phyloP scores from a whole-genome alignment of 805 yeast species.

The Suhomyces prunicola region DNA sequence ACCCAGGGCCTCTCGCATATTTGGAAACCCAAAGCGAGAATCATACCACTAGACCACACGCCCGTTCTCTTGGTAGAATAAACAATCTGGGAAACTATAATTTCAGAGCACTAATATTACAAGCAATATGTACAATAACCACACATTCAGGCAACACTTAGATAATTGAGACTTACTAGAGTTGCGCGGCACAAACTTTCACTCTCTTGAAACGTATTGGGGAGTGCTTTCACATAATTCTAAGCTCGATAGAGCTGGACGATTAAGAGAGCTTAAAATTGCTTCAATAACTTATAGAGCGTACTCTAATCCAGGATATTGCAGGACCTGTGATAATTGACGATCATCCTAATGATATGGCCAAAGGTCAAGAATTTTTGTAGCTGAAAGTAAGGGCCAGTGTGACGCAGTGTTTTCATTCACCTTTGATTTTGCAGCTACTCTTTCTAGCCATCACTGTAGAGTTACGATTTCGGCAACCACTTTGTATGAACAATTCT shows the following conservation, averaged over 20 bases:
- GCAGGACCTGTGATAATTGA: too few relatives aligned
- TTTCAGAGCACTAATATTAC: too few relatives aligned
- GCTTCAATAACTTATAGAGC: too few relatives aligned
- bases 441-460: neutral
- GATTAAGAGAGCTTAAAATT: too few relatives aligned
- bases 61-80: constrained; percentile 7
- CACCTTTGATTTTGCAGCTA: neutral
- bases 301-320: too few relatives aligned
- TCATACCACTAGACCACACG: constrained; percentile 25
- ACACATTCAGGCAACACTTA: neutral
- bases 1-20: constrained; percentile 61
- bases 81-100: too few relatives aligned
- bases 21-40: constrained; percentile 21
- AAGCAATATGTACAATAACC: neutral
- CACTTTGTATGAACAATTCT: neutral
- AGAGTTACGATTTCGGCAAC: neutral
- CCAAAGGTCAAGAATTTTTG: too few relatives aligned
- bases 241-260: too few relatives aligned
- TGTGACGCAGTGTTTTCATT: neutral
- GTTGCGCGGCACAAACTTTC: neutral
- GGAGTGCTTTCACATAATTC: too few relatives aligned
- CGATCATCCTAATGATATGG: too few relatives aligned
- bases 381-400: too few relatives aligned
- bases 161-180: neutral
- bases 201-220: too few relatives aligned